phyloP scores from a whole-genome alignment of 2,329 filamentous ascomycete species.

The Dryadomyces sulphureus region DNA sequence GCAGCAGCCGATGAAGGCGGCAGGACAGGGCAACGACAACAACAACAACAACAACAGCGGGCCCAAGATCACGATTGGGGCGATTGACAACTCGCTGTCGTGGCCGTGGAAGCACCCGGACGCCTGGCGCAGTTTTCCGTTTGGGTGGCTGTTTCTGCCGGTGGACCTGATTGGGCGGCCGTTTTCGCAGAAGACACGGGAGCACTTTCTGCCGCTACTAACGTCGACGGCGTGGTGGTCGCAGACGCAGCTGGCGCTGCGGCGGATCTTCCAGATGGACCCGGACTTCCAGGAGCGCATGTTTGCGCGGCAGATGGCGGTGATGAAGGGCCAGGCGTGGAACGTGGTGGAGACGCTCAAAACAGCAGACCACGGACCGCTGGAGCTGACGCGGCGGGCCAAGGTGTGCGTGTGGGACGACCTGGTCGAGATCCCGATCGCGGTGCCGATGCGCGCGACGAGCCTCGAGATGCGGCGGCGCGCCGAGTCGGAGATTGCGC shows the following conservation, averaged over 20 bases:
- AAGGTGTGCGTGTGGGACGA: slow-evolving; percentile 98
- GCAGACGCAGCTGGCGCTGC: slow-evolving; percentile 76
- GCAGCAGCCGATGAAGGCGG: slow-evolving; percentile 74
- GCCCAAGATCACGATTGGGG: slow-evolving; percentile 63
- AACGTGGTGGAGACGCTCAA: slow-evolving; percentile 98
- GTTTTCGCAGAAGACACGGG: slow-evolving; percentile 83
- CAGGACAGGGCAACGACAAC: slow-evolving; percentile 17
- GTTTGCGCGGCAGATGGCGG: slow-evolving; percentile 95
- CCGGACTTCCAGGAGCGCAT: slow-evolving; percentile 96
- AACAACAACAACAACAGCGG: slow-evolving; percentile 14
- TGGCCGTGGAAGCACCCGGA: slow-evolving; percentile 99
- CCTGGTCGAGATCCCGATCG: slow-evolving; percentile 86
- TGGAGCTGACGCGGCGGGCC: slow-evolving; percentile 77
- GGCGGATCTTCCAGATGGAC: slow-evolving; percentile 79
- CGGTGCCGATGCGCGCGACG: slow-evolving; percentile 73
- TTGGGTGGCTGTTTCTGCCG: slow-evolving; percentile 94
- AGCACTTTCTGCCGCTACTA: slow-evolving; percentile 89
- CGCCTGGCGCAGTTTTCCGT: slow-evolving; percentile 79
- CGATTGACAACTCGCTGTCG: slow-evolving; percentile 94
- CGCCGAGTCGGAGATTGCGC: slow-evolving; percentile 13
- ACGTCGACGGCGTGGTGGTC: slow-evolving; percentile 97
- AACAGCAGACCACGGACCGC: slow-evolving; percentile 75
- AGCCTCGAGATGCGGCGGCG: slow-evolving; percentile 71
- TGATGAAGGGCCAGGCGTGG: slow-evolving; percentile 99
- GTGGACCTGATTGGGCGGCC: slow-evolving; percentile 92